Evolutionary conservation across 169 alveolate species (phyloP).

Genomic region (Neospora caninum): DNA sequence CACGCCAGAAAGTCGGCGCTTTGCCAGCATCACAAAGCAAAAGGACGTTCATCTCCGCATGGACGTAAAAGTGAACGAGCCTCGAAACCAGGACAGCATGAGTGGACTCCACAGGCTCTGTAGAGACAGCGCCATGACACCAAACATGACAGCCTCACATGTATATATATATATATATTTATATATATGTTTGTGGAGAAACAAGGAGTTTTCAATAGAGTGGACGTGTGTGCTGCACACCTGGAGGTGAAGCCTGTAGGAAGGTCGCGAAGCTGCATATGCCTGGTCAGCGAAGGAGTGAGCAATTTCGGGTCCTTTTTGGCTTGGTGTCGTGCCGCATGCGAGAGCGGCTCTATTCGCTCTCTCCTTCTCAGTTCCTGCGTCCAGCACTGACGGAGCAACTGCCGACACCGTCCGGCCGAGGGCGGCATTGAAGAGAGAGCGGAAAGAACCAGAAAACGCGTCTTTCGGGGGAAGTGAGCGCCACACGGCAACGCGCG

Average conservation of each 20-base stretch:
- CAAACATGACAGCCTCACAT: no score
- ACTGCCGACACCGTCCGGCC: neutral
- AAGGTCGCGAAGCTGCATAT: neutral
- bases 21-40: no score
- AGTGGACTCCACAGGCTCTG: no score
- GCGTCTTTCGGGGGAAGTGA: no score
- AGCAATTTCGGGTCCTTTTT: neutral
- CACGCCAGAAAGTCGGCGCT: no score
- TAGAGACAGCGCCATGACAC: no score
- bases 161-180: no score
- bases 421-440: constrained; percentile 7
- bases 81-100: no score
- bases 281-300: neutral
- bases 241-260: neutral
- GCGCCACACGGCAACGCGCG: no score
- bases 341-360: neutral
- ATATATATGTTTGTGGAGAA: no score
- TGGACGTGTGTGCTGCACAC: neutral
- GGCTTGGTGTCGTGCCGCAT: neutral
- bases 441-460: neutral
- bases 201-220: neutral
- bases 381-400: constrained; percentile 3
- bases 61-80: no score
- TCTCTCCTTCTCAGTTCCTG: neutral
- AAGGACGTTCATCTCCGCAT: no score